A percentile compares a stretch with the other conserved stretches of the same genome.
These are phyloP conservation scores for Talaromyces trachyspermus DNA, from an alignment of 495 filamentous ascomycete species.

Conservation along the genomic window DNA sequence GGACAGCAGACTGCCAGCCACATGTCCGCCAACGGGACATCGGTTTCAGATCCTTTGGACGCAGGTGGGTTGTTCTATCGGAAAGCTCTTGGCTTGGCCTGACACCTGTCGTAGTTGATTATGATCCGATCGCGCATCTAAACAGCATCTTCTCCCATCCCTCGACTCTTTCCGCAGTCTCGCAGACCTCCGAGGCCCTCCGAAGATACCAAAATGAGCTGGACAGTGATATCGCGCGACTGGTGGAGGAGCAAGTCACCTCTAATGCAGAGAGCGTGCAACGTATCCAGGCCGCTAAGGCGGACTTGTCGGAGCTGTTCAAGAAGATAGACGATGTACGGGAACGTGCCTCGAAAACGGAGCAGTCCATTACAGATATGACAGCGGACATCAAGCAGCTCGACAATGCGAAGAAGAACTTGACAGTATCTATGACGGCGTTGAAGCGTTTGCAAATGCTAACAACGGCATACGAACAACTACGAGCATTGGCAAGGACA, in stretches of 20 bases:
- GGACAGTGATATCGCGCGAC: constrained; percentile 66
- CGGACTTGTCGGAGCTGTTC: constrained; percentile 83
- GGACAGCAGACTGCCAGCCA: constrained; percentile 20
- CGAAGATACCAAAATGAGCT: constrained; percentile 76
- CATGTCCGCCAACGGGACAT: constrained; percentile 33
- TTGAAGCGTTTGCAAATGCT: constrained; percentile 97
- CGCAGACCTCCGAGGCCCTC: constrained; percentile 62
- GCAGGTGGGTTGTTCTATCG: constrained; percentile 25
- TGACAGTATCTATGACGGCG: constrained; percentile 96
- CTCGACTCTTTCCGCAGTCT: constrained; percentile 73
- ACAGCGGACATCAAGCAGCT: constrained; percentile 98
- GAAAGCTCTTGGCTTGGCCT: constrained; percentile 13
- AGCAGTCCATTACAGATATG: constrained; percentile 96
- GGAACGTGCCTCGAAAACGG: constrained; percentile 80
- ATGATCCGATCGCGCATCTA: constrained; percentile 88
- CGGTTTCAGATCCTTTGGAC: constrained; percentile 34
- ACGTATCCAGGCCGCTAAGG: constrained; percentile 83
- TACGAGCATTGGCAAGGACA: constrained; percentile 72
- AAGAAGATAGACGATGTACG: constrained; percentile 93
- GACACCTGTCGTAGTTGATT: constrained; percentile 58
- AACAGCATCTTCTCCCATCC: constrained; percentile 92
- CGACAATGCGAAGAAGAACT: constrained; percentile 91
- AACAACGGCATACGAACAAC: constrained; percentile 95
- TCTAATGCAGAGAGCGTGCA: constrained; percentile 82
- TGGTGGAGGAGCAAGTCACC: constrained; percentile 74